These are phyloP conservation scores for Candida peoriensis DNA, from an alignment of 805 yeast species.

Conservation along the genomic window DNA sequence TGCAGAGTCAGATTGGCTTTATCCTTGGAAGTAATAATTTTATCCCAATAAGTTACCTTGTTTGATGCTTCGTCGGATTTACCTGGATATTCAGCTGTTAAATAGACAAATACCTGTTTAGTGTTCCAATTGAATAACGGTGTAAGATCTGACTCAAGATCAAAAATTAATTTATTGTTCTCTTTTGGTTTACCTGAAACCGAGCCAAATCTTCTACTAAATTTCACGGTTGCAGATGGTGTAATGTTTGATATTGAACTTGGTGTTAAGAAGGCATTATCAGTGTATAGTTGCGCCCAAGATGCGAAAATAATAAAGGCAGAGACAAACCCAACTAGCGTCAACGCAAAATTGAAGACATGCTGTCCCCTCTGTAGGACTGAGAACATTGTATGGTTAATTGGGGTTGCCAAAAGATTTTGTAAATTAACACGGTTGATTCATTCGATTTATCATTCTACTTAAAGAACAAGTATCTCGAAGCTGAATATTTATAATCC, in stretches of 20 bases:
- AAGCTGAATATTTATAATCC: too few species aligned
- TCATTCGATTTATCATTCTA: too few species aligned
- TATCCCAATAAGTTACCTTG: slow-evolving; percentile 88
- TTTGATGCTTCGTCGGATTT: slow-evolving; percentile 37
- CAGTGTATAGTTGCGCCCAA: slow-evolving; percentile 40
- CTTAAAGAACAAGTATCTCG: too few species aligned
- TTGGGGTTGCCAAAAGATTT: not conserved
- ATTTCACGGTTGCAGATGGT: slow-evolving; percentile 40
- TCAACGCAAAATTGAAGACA: slow-evolving; percentile 47
- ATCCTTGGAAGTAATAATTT: slow-evolving; percentile 55
- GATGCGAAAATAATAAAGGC: slow-evolving; percentile 45
- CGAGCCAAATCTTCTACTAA: slow-evolving; percentile 66
- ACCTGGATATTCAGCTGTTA: slow-evolving; percentile 74
- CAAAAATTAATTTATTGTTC: slow-evolving; percentile 66
- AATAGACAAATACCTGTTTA: slow-evolving; percentile 87
- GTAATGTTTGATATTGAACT: slow-evolving; percentile 32
- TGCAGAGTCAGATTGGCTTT: slow-evolving; percentile 53
- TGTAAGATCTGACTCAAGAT: slow-evolving; percentile 66
- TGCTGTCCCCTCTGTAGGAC: slow-evolving; percentile 42
- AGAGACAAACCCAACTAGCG: slow-evolving; percentile 44
- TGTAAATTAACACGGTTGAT: too few species aligned
- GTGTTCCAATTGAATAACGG: slow-evolving; percentile 95
- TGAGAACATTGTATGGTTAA: slow-evolving; percentile 32
- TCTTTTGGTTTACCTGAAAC: slow-evolving; percentile 65
- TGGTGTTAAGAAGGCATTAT: slow-evolving; percentile 40